Evolutionary conservation across 2,329 filamentous ascomycete genomes (phyloP).

Genomic region (Trichoderma cornu-damae): DNA sequence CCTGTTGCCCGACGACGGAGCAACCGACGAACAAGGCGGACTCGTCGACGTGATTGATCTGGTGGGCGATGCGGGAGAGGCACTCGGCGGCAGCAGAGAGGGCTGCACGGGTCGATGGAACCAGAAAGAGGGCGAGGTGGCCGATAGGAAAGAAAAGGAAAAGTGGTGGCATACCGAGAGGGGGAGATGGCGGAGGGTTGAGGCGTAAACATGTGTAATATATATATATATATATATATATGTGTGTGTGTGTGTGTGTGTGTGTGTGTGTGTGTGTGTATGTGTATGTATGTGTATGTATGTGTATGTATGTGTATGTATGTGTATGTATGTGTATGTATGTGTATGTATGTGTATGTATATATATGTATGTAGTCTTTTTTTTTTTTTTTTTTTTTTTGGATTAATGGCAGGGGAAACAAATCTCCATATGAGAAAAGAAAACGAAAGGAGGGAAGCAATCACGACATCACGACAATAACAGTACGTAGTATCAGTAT

Average conservation of each 20-base stretch:
- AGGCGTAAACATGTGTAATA: constrained; percentile 12
- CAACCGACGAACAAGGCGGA: constrained; percentile 51
- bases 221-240: too few relatives aligned
- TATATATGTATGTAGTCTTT: too few relatives aligned
- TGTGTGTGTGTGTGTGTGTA: too few relatives aligned
- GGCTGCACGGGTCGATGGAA: constrained; percentile 48
- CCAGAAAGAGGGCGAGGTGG: constrained; percentile 31
- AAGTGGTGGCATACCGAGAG: constrained; percentile 49
- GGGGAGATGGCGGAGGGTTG: constrained; percentile 37
- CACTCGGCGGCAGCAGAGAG: constrained; percentile 32
- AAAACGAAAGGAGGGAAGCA: not conserved
- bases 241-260: too few relatives aligned
- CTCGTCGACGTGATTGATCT: constrained; percentile 50
- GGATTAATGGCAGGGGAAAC: not conserved
- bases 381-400: not conserved
- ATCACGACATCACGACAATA: constrained; percentile 9
- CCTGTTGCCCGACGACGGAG: constrained; percentile 53
- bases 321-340: too few relatives aligned
- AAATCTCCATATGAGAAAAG: not conserved
- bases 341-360: too few relatives aligned
- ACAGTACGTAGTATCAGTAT: too few relatives aligned
- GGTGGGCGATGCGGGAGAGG: constrained; percentile 44
- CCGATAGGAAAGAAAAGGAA: constrained; percentile 46
- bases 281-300: too few relatives aligned
- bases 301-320: too few relatives aligned